These are phyloP conservation scores for Zalaria sp. DNA, from an alignment of 2,329 filamentous ascomycete species.

Conservation along the genomic window DNA sequence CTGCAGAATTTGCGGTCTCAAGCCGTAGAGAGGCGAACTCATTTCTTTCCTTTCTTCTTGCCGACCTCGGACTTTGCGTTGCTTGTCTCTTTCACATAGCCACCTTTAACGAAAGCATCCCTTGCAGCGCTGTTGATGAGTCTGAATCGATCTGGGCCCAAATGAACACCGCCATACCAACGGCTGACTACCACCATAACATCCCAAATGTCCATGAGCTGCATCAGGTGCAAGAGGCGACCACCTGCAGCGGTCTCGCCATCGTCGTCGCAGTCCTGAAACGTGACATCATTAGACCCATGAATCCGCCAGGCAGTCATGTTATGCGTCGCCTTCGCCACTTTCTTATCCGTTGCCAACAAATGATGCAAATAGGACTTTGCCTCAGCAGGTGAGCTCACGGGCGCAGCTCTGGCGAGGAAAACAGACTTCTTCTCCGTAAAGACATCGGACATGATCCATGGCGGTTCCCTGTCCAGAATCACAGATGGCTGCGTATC, in stretches of 20 bases:
- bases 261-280: conserved; percentile 92
- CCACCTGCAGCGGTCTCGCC: conserved; percentile 87
- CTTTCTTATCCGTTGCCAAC: conserved; percentile 67
- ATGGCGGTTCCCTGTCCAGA: conserved; percentile 37
- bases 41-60: conserved; percentile 5
- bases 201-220: conserved; percentile 89
- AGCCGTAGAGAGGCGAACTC: not conserved
- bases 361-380: conserved; percentile 59
- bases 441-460: conserved; percentile 61
- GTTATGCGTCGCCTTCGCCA: conserved; percentile 82
- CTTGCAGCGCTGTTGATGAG: conserved; percentile 78
- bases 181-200: conserved; percentile 83
- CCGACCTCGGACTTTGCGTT: conserved; percentile 12
- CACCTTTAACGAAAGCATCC: conserved; percentile 69
- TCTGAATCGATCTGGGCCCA: conserved; percentile 81
- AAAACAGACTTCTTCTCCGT: conserved; percentile 82
- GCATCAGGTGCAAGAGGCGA: conserved; percentile 75
- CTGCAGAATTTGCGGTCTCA: too few relatives aligned
- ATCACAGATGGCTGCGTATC: conserved; percentile 17
- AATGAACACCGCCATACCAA: conserved; percentile 86
- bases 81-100: conserved; percentile 45
- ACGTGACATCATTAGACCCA: conserved; percentile 34
- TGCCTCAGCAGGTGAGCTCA: conserved; percentile 58
- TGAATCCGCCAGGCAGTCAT: conserved; percentile 88
- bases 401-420: conserved; percentile 59